Base-by-base conservation (phyloP, 768 basidiomycete species). In the Podaxis sp. region DNA sequence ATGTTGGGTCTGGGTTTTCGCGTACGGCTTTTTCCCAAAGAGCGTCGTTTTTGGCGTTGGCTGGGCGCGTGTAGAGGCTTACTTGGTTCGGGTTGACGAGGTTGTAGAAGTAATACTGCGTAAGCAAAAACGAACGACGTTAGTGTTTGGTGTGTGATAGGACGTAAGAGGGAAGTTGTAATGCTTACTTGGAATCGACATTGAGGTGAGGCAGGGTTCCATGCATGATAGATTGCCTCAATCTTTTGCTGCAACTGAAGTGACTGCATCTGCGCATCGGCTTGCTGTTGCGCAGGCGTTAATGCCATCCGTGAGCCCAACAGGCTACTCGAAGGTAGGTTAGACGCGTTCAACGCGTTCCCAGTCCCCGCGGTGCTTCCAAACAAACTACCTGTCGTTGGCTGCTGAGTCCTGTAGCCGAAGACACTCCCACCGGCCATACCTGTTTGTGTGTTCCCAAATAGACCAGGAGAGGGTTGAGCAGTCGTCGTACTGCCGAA, bases 41-140 rank as follows among this genome's bases (percentile, higher is more conserved):
- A 8, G 77, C 77, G 49, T 93, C 90, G 52, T 91, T 88, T 4
- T 83, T 82, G 12, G 87, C 86, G 67, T 91, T 91, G 13, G 79
- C 71, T 12, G 93, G 93, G 15, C 90, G 85, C 6, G 83, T 86
- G 65, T 91, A 95, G 56, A 86, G 66, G 27, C 76, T 78, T 2
- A 90, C 84, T 66, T 87, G 80, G 4, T 76, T 77, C 0, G 91
- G 90, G 67, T 90, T 86, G 3, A 94, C 91, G 13, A 91, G 76
- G 67, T 94, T 94, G 72, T 95, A 94, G 67, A 95, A 95, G 65
- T 85, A 85, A 65, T 91, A 84, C 92, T 94, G 46, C 3, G 61
- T 2, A 36, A 4, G 9, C 22, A 37, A 5, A 8, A 36, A 36
- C 12, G 65, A 29, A 52, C 6, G 58, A 25, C 29, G 47, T 29